Percentiles rank a stretch among this genome's conserved stretches.
Evolutionary conservation across 2,329 filamentous ascomycete species (phyloP).

Genomic region (Metarhizium robertsii): DNA sequence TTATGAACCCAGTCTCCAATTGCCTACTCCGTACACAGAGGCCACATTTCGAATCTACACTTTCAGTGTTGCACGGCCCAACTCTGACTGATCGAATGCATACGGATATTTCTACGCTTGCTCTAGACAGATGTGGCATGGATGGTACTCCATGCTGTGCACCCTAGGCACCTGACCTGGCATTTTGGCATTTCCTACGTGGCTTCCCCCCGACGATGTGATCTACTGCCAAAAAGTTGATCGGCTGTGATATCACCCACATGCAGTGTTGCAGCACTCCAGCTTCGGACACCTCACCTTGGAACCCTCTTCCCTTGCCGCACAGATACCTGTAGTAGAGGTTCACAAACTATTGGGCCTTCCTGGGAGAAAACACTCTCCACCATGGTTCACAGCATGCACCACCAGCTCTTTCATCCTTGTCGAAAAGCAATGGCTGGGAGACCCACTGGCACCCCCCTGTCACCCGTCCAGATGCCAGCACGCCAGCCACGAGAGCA

Average conservation of each 20-base stretch:
- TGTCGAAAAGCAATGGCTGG: constrained; percentile 7
- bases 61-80: background rate
- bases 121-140: too few species aligned
- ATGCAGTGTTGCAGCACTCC: background rate
- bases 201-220: background rate
- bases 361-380: constrained; percentile 1
- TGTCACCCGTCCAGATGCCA: background rate
- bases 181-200: background rate
- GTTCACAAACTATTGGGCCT: background rate
- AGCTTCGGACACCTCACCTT: background rate
- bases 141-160: background rate
- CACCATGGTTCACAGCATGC: constrained; percentile 9
- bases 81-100: background rate
- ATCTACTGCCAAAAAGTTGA: background rate
- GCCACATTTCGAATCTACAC: background rate
- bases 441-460: background rate
- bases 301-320: background rate
- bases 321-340: background rate
- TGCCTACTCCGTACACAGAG: background rate
- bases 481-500: background rate
- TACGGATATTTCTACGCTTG: background rate
- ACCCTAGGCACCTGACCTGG: background rate
- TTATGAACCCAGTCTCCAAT: background rate
- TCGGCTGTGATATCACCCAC: background rate
- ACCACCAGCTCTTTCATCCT: constrained; percentile 5